These are phyloP conservation scores for Candida jianshihensis DNA, from an alignment of 805 yeast genomes.

Conservation along the genomic window DNA sequence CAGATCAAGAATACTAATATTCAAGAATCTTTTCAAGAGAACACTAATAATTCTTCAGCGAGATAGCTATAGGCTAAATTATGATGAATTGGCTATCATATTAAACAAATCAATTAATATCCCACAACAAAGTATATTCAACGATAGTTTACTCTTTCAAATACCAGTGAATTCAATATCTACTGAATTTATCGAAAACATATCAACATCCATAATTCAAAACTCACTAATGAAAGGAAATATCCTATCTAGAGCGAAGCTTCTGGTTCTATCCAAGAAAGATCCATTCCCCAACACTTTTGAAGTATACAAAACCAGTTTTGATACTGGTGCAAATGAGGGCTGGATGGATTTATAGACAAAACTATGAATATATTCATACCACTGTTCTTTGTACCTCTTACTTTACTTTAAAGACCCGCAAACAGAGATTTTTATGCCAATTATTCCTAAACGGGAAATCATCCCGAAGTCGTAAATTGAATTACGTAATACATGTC, in stretches of 20 bases:
- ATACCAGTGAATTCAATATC: too few species aligned
- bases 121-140: slow-evolving; percentile 18
- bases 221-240: slow-evolving; percentile 49
- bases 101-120: slow-evolving; percentile 14
- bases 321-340: slow-evolving; percentile 5
- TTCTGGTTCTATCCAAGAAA: slow-evolving; percentile 35
- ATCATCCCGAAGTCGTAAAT: too few species aligned
- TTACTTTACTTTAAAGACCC: not conserved
- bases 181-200: slow-evolving; percentile 41
- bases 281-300: slow-evolving; percentile 34
- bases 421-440: too few species aligned
- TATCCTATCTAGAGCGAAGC: slow-evolving; percentile 32
- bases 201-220: slow-evolving; percentile 44
- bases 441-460: too few species aligned
- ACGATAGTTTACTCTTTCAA: too few species aligned
- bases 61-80: slow-evolving; percentile 3
- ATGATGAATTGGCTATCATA: slow-evolving; percentile 17
- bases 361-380: too few species aligned
- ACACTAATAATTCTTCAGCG: slow-evolving; percentile 12
- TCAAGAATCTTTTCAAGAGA: slow-evolving; percentile 34
- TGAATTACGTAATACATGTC: too few species aligned
- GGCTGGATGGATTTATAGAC: slow-evolving; percentile 13
- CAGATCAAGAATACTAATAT: slow-evolving; percentile 35
- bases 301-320: slow-evolving; percentile 14
- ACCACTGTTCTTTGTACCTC: too few species aligned